Evolutionary conservation across 495 filamentous ascomycete genomes (phyloP).

Genomic region (Penicillium flavigenum): DNA sequence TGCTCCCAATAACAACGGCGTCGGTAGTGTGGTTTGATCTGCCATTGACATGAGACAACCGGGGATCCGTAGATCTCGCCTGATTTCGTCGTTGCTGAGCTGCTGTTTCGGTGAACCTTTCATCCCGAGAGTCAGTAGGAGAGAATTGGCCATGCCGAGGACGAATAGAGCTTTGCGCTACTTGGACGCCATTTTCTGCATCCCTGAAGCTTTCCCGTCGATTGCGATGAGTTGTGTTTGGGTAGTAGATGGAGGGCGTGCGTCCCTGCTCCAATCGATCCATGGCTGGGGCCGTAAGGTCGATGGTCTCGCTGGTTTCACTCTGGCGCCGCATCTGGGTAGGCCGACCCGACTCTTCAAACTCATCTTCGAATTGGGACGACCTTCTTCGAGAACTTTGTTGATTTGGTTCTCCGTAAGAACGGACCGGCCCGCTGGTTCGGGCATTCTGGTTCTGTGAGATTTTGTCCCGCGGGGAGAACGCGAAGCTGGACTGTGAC

Average conservation of each 20-base stretch:
- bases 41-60: not conserved
- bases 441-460: slow-evolving; percentile 28
- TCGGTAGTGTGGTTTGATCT: not conserved
- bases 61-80: not conserved
- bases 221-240: slow-evolving; percentile 12
- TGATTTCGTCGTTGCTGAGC: slow-evolving; percentile 29
- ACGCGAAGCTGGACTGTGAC: slow-evolving; percentile 17
- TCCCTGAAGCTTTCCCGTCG: slow-evolving; percentile 23
- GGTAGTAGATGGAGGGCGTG: not conserved
- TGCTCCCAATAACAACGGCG: slow-evolving; percentile 9
- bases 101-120: slow-evolving; percentile 31
- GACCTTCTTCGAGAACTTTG: not conserved
- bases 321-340: slow-evolving; percentile 36
- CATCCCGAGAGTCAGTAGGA: slow-evolving; percentile 19
- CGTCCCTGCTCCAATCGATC: not conserved
- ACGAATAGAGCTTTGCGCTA: not conserved
- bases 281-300: slow-evolving; percentile 6
- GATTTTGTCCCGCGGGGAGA: slow-evolving; percentile 34
- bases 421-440: slow-evolving; percentile 43
- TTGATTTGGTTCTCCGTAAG: slow-evolving; percentile 23
- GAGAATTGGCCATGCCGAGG: slow-evolving; percentile 8
- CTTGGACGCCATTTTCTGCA: slow-evolving; percentile 22
- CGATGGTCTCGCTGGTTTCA: slow-evolving; percentile 5
- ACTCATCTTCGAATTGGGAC: slow-evolving; percentile 12
- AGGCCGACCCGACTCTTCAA: slow-evolving; percentile 27